Conservation (phyloP, 306 rosid species). For the Cicer arietinum region DNA sequence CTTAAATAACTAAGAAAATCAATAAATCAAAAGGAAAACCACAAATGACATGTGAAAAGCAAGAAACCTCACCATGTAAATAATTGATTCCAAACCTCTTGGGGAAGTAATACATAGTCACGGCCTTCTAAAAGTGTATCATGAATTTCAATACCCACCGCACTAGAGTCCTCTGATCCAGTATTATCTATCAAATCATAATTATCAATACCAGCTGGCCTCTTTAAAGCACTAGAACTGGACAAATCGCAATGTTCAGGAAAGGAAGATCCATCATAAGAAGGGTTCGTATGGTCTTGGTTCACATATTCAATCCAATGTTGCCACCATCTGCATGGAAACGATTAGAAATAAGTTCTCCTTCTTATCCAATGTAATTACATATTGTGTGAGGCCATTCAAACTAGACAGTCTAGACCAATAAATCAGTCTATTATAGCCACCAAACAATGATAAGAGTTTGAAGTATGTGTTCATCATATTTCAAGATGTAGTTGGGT, state of each 20-base stretch:
- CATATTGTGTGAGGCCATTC: conserved; percentile 27
- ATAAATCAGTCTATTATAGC: conserved; percentile 40
- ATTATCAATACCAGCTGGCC: conserved; percentile 85
- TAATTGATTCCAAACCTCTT: conserved; percentile 87
- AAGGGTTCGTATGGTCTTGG: conserved; percentile 78
- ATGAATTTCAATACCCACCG: conserved; percentile 61
- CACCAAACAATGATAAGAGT: conserved; percentile 13
- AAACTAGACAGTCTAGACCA: conserved; percentile 43
- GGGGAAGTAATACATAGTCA: conserved; percentile 94
- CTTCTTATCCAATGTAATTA: conserved; percentile 2
- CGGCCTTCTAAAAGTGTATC: conserved; percentile 95
- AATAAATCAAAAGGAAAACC: conserved; percentile 30
- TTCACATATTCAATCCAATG: conserved; percentile 96
- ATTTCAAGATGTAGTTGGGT: conserved; percentile 12
- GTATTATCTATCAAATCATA: conserved; percentile 80
- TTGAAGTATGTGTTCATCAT: not conserved
- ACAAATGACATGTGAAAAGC: conserved; percentile 35
- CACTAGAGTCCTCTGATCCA: conserved; percentile 61
- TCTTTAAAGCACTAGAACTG: conserved; percentile 66
- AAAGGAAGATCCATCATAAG: conserved; percentile 69
- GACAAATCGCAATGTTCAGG: conserved; percentile 69
- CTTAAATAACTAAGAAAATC: conserved; percentile 25
- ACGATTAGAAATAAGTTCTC: conserved; percentile 37
- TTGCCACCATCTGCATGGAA: conserved; percentile 92
- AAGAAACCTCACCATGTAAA: conserved; percentile 62